phyloP scores from a whole-genome alignment of 257 asterid genomes.

The Avicennia marina region DNA sequence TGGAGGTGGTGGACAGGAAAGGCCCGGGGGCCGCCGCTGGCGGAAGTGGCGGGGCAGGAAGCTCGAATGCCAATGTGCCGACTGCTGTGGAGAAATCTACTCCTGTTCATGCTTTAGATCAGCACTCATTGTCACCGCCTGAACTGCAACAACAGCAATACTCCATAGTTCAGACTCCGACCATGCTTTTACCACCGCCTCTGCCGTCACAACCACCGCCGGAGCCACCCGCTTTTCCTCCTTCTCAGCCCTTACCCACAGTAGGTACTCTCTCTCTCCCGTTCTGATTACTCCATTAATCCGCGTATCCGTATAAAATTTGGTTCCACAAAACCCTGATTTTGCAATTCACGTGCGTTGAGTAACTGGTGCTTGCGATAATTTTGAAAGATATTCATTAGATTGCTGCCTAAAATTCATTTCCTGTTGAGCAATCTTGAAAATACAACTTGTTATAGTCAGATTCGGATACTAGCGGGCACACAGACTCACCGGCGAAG shows the following conservation, averaged over 20 bases:
- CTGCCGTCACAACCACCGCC: slow-evolving; percentile 31
- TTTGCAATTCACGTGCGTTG: neutral
- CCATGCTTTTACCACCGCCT: too few relatives aligned
- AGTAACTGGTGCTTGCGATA: too few relatives aligned
- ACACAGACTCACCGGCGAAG: slow-evolving; percentile 60
- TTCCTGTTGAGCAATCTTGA: too few relatives aligned
- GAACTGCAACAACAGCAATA: slow-evolving; percentile 25
- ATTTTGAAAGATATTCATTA: too few relatives aligned
- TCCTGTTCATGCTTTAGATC: neutral
- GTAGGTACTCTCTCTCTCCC: slow-evolving; percentile 51
- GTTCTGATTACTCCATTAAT: too few relatives aligned
- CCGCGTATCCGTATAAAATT: too few relatives aligned
- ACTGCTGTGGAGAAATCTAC: neutral
- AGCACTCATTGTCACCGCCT: slow-evolving; percentile 16
- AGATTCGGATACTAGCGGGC: slow-evolving; percentile 52
- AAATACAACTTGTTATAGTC: neutral
- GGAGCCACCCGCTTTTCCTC: slow-evolving; percentile 20
- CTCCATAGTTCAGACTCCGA: slow-evolving; percentile 17
- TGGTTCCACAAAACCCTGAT: neutral
- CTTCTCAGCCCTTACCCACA: slow-evolving; percentile 48
- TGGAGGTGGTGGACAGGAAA: slow-evolving; percentile 64
- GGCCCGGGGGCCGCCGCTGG: slow-evolving; percentile 2
- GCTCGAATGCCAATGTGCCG: slow-evolving; percentile 3
- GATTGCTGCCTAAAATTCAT: too few relatives aligned
- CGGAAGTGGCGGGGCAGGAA: slow-evolving; percentile 13